Base-by-base conservation (phyloP, 192 early-diverging fungal genomes). In the Obelidium mucronatum region DNA sequence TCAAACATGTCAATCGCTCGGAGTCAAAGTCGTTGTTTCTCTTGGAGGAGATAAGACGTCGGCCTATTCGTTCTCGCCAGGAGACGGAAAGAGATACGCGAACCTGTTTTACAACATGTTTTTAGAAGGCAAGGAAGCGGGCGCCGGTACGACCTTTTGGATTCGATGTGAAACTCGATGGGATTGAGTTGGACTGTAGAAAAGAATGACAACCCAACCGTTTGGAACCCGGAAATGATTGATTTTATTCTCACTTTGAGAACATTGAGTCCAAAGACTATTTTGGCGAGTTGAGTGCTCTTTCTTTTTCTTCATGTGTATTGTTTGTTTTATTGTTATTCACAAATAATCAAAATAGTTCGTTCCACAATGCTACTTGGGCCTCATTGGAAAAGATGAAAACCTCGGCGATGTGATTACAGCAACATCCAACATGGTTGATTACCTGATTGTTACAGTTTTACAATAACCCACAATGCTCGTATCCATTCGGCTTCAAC, bases 401-500 rank as follows among this genome's bases (percentile, higher is more conserved):
- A 48, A 67, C 66, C 19, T 26, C 17, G 66, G 66, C 24, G 66
- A 42, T 24, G 40, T 31, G 19, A 67, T 67, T 51, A 28, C 40
- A 8, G 28, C 24, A 8, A 42, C 26, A 11, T 17, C 26, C 11
- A 11, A 5, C 2, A 36, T 51, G 17, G 3, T 67, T n/a, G 42
- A 67, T 31, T 67, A 67, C 28, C 42, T 67, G 24, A 51, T 67
- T 15, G 33, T 67, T 28, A n/a, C 66, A 67, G 33, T 67, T 40
- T 39, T 67, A 67, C 66, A 67, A 67, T 30, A 64, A 39, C 36
- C 34, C 15, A 8, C 31, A 33, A 24, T 67, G 66, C 66, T 30
- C 24, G 11, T 67, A 67, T 44, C 66, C 66, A 15, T 67, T 35
- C 66, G 66, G 44, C 11, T 67, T 67, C 42, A 67, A 67, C 66